Percentiles rank a stretch among this genome's conserved stretches.
Conservation (phyloP, 2,329 filamentous ascomycete genomes). For the Mollisiaceae sp. region DNA sequence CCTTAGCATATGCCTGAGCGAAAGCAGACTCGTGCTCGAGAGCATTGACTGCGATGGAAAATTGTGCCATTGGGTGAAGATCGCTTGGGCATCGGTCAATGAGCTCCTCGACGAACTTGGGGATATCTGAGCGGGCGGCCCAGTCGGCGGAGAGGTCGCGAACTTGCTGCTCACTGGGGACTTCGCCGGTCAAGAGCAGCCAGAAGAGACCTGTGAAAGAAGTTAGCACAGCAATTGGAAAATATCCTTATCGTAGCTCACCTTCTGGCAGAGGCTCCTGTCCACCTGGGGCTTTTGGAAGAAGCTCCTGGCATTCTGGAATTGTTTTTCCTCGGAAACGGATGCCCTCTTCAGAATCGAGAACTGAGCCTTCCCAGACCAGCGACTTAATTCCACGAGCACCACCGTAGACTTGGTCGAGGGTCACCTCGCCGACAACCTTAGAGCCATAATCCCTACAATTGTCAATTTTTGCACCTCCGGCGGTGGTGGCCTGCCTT, state of each 20-base stretch:
- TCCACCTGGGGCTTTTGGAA: constrained; percentile 96
- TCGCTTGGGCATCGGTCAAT: constrained; percentile 99
- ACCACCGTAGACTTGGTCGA: constrained; percentile 99
- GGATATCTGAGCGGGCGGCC: constrained; percentile 95
- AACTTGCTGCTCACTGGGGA: constrained; percentile 97
- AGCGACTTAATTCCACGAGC: constrained; percentile 98
- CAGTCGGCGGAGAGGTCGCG: constrained; percentile 97
- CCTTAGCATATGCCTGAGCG: constrained; percentile 98
- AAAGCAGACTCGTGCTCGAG: constrained; percentile 98
- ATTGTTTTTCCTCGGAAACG: constrained; percentile 99
- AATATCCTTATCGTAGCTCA: constrained; percentile 44
- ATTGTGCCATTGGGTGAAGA: constrained; percentile 99
- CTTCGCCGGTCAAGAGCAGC: constrained; percentile 97
- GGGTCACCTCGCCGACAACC: constrained; percentile 95
- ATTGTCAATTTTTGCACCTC: constrained; percentile 31
- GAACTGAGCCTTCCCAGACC: constrained; percentile 98
- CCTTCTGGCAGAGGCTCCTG: constrained; percentile 96
- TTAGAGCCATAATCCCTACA: constrained; percentile 89
- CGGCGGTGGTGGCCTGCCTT: constrained; percentile 46
- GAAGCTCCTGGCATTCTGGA: constrained; percentile 95
- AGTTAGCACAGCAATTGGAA: constrained; percentile 17
- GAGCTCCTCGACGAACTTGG: constrained; percentile 98
- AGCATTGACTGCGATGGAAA: constrained; percentile 95
- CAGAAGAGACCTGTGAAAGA: constrained; percentile 83
- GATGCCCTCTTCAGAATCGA: constrained; percentile 98